These are phyloP conservation scores for Mollisia scopiformis DNA, from an alignment of 2,329 filamentous ascomycete genomes.

Conservation along the genomic window DNA sequence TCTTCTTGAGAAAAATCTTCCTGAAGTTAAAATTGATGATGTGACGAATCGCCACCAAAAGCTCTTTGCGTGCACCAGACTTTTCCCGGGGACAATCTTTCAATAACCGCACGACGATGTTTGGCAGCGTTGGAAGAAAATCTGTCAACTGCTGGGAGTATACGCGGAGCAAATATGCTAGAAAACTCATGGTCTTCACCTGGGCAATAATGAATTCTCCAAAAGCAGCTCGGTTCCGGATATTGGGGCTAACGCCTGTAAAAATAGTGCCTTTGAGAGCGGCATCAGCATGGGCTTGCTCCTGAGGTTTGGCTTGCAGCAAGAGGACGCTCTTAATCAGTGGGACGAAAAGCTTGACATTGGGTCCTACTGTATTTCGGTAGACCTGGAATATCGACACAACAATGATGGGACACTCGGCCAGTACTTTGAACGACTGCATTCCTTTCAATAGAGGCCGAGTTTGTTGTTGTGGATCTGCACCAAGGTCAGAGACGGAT, in stretches of 20 bases:
- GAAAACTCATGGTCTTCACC: constrained; percentile 98
- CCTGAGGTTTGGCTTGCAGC: constrained; percentile 89
- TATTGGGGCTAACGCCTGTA: constrained; percentile 88
- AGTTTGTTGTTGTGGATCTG: constrained; percentile 79
- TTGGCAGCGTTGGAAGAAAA: constrained; percentile 82
- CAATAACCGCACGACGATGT: constrained; percentile 86
- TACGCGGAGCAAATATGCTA: constrained; percentile 88
- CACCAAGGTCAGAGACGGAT: constrained; percentile 77
- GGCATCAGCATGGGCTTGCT: constrained; percentile 87
- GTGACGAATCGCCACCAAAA: constrained; percentile 94
- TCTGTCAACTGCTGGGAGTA: constrained; percentile 87
- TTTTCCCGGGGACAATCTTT: constrained; percentile 96
- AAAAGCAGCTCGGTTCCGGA: constrained; percentile 92
- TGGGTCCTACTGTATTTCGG: constrained; percentile 74
- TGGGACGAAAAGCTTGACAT: constrained; percentile 91
- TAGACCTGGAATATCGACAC: constrained; percentile 98
- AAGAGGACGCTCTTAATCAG: constrained; percentile 89
- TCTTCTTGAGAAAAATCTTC: constrained; percentile 91
- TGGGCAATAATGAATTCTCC: constrained; percentile 98
- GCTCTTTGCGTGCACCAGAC: constrained; percentile 89
- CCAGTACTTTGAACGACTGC: constrained; percentile 98
- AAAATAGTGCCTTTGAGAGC: constrained; percentile 80
- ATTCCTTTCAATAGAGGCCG: constrained; percentile 87
- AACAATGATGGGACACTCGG: constrained; percentile 97
- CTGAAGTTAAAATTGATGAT: constrained; percentile 99